Conservation (phyloP, 2,329 filamentous ascomycete genomes). For the Fusarium hostae region DNA sequence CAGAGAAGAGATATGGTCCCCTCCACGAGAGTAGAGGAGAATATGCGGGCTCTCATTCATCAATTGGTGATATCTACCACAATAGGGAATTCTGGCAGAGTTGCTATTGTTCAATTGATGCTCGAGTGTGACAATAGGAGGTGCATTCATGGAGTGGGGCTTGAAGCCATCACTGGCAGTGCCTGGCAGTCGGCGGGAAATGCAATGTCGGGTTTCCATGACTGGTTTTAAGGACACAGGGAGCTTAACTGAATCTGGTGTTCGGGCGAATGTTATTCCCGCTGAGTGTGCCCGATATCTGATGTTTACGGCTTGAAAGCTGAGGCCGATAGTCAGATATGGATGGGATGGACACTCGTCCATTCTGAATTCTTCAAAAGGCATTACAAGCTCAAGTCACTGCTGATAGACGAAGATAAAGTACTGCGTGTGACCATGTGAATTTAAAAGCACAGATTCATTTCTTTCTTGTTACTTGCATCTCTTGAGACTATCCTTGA, state of each 20-base stretch:
- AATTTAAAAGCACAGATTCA: not conserved
- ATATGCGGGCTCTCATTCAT: not conserved
- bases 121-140: slow-evolving; percentile 17
- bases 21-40: not conserved
- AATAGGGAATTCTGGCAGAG: not conserved
- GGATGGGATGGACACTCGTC: not conserved
- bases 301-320: too few relatives aligned
- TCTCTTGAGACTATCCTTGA: slow-evolving; percentile 7
- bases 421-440: not conserved
- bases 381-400: not conserved
- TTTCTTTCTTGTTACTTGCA: not conserved
- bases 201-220: not conserved
- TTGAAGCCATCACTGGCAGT: not conserved
- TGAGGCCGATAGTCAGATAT: not conserved
- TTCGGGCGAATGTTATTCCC: not conserved
- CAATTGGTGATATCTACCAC: not conserved
- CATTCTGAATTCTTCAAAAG: not conserved
- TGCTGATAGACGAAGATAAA: not conserved
- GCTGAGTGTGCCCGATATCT: not conserved
- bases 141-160: not conserved
- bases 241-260: not conserved
- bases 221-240: not conserved
- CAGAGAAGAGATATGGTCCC: not conserved
- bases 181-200: not conserved
- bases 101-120: slow-evolving; percentile 20